Base-by-base conservation (phyloP, 768 basidiomycete species). In the Tulasnella calospora region DNA sequence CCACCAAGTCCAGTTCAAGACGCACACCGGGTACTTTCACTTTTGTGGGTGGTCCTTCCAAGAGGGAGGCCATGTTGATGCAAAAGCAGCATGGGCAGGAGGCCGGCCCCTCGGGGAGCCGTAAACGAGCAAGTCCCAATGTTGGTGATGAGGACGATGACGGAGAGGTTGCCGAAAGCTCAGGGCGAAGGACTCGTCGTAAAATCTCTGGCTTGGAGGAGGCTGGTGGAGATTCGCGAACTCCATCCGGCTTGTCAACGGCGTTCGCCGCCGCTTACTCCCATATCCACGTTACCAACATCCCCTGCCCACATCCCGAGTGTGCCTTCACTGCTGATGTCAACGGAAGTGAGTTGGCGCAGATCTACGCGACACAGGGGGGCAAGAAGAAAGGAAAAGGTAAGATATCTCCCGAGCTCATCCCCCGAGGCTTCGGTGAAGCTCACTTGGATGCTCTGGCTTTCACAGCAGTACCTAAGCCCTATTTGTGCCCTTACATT, bases 261-360 rank as follows among this genome's bases (percentile, higher is more conserved):
- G 17, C 46, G 21, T 78, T 71, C 51, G 40, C 70, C 15, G 70
- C 77, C n/a, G 70, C 36, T 19, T 71, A 73, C 69, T 57, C 77
- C 12, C 77, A 78, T 72, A 69, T 78, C 69, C 69, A 78, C 71
- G 70, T 78, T 30, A 73, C 70, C 44, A 78, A 78, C 69, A 78
- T 78, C 35, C 77, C 77, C 17, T 78, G 77, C n/a, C 77, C 69
- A 21, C 77, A 78, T 55, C 77, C 77, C 27, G 44, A 38, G 69
- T 78, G 77, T 69, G 61, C 77, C 23, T 71, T 78, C 21, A 78
- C 77, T 21, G 77, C 77, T 27, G 77, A 27, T 30, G 69, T 44
- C 27, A 69, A 73, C 44, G 77, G 77, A 36, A 15, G 40, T 12
- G 33, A 78, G 40, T n/a, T 30, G 17, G 61, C 71, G 0, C 71